A percentile compares a stretch with the other conserved stretches of the same genome.
phyloP scores from a whole-genome alignment of 768 basidiomycete genomes.

The Mycena haematopus region DNA sequence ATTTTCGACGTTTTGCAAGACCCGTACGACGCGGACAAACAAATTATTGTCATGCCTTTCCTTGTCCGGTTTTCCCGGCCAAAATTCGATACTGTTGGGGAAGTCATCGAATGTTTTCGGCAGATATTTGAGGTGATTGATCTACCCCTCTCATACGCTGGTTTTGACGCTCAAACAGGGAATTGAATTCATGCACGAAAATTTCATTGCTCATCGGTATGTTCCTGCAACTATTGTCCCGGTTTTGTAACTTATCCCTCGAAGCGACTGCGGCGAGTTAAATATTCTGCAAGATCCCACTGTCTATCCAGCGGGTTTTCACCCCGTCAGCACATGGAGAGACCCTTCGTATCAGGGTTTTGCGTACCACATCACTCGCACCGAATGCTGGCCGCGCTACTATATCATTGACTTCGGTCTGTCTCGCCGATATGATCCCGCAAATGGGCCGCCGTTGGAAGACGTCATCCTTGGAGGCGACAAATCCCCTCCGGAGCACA shows the following conservation, averaged over 20 bases:
- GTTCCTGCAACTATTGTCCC: background rate
- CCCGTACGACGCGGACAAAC: constrained; percentile 3
- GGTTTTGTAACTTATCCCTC: background rate
- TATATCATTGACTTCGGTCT: too few relatives aligned
- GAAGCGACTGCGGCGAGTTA: background rate
- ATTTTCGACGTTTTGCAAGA: constrained; percentile 16
- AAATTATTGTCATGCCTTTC: constrained; percentile 32
- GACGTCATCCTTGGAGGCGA: too few relatives aligned
- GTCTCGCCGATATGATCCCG: too few relatives aligned
- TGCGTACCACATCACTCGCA: too few relatives aligned
- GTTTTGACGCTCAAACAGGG: constrained; percentile 3
- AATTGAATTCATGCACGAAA: constrained; percentile 13
- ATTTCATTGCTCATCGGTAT: constrained; percentile 11
- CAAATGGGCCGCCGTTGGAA: too few relatives aligned
- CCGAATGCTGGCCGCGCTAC: too few relatives aligned
- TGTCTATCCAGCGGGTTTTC: constrained; percentile 2
- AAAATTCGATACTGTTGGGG: constrained; percentile 31
- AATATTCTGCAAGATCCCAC: constrained; percentile 5
- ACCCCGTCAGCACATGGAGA: background rate
- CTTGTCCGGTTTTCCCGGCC: constrained; percentile 19
- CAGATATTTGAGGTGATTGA: constrained; percentile 31
- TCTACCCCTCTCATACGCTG: background rate
- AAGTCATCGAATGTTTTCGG: constrained; percentile 30
- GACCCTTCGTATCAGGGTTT: too few relatives aligned
- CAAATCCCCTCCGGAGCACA: too few relatives aligned